Base-by-base conservation (phyloP, 2,329 filamentous ascomycete species). In the Paracoccidioides brasiliensis region DNA sequence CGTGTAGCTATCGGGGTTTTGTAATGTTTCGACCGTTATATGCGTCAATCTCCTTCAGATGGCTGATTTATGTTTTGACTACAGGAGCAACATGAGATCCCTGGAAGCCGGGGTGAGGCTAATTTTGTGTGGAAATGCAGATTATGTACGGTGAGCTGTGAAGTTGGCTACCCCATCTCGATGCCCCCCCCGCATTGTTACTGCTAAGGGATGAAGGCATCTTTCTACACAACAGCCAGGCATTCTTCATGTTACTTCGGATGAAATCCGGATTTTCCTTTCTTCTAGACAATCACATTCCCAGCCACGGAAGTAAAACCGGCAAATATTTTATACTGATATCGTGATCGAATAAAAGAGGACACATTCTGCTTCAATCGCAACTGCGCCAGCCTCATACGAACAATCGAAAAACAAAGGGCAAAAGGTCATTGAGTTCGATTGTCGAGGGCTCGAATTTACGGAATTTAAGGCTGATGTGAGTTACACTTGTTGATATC, bases 41-140 rank as follows among this genome's bases (percentile, higher is more conserved):
- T 30, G 22, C n/a, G 30, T 9, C 22, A 5, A 12, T 30, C 4
- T 45, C 3, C 22, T 45, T 45, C 22, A 9, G 22, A 9, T 48
- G 49, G 7, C 54, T 59, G 10, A 56, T 41, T 30, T n/a, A 1
- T 55, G 5, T 9, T 42, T 53, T 42, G 5, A 51, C 56, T 28
- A 14, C 59, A 95, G 89, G 91, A 97, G 68, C 80, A 78, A 66
- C 90, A 94, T 67, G 90, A 96, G 61, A 83, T 96, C 70, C 93
- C 88, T 60, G 90, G 90, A 40, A 96, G 90, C 70, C 82, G 89
- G 66, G 93, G 93, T 61, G 90, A 97, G 72, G 93, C 93, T 58
- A 97, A 97, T 72, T 98, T 98, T 72, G 93, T 98, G n/a, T 98
- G 93, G 91, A 90, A 84, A 71, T 98, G 93, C 80, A 95, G 94